Evolutionary conservation across 495 filamentous ascomycete species (phyloP), one percentile per base, ranked within the genome.

Genomic region (Neurospora sp.): DNA sequence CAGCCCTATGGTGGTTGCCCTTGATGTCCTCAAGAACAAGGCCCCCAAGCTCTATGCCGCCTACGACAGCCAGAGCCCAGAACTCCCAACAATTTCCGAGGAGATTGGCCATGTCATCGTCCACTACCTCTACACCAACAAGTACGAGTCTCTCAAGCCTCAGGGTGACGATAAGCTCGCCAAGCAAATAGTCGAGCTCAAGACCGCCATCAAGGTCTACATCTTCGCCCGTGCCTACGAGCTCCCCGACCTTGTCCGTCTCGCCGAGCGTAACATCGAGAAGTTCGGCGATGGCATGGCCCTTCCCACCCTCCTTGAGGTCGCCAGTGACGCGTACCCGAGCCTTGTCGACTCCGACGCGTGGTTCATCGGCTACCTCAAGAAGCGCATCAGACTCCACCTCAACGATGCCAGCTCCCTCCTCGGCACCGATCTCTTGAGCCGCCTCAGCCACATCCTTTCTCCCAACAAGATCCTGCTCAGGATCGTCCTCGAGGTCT

Each of bases 81-180:
- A 80, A 72, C 79, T 81, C 8, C 75, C 75, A 4, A 71, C 54
- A 37, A 73, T 80, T 71, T 72, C 79, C 69, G 77, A 79, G 69
- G 79, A 77, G 71, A 76, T 82, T 69, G 79, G 79, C 37, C 79
- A 82, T 74, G 79, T 81, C 39, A 73, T 81, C n/a, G 75, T 80
- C 14, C 79, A 81, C 73, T 80, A 79, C 75, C 77, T 81, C 54
- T 77, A 81, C 77, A 81, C 79, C 48, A 78, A 77, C 75, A 78
- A 71, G 11, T 81, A 81, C 72, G 75, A 77, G 75, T 75, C 78
- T 2, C 79, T 81, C 76, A 77, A 75, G 75, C 79, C 79, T 9
- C 76, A 71, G 69, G 72, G 75, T 42, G 71, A 69, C 20, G 75
- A 77, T 27, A 48, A 75, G 59, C 73, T 75, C 35, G 23, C 79